phyloP scores from a whole-genome alignment of 2,329 filamentous ascomycete genomes.

The Blumeria graminis region DNA sequence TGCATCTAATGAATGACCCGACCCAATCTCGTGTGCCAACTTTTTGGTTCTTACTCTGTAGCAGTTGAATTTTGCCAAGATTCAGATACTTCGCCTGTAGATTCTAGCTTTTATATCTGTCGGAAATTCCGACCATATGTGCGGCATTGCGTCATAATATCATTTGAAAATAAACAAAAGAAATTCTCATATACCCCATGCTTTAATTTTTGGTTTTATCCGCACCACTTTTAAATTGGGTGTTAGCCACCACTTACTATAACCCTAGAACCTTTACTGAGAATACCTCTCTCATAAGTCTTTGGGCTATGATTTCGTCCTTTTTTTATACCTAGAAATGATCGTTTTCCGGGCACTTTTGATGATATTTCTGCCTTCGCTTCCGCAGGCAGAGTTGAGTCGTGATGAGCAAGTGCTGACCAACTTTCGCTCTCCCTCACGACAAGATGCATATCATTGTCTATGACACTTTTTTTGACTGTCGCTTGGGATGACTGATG shows the following conservation, averaged over 20 bases:
- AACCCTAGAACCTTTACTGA: constrained; percentile 79
- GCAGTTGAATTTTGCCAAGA: too few relatives aligned
- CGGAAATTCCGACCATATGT: too few relatives aligned
- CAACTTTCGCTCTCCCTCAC: constrained; percentile 75
- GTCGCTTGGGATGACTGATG: constrained; percentile 8
- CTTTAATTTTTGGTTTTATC: too few relatives aligned
- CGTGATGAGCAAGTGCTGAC: constrained; percentile 73
- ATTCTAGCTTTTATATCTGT: too few relatives aligned
- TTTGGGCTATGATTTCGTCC: constrained; percentile 80
- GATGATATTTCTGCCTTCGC: constrained; percentile 28
- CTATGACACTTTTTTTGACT: constrained; percentile 12
- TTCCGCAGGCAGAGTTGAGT: constrained; percentile 47
- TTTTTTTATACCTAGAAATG: constrained; percentile 74
- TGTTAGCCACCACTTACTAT: constrained; percentile 36
- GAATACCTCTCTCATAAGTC: constrained; percentile 73
- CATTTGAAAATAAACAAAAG: too few relatives aligned
- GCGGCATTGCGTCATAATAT: too few relatives aligned
- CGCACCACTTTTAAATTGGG: too few relatives aligned
- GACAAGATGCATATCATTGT: constrained; percentile 70
- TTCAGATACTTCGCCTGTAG: too few relatives aligned
- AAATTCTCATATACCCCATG: too few relatives aligned
- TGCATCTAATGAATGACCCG: too few relatives aligned
- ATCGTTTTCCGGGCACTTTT: constrained; percentile 60
- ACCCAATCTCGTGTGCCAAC: too few relatives aligned
- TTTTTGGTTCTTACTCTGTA: too few relatives aligned